These are phyloP conservation scores for Phyllosticta citrichinensis DNA, from an alignment of 2,329 filamentous ascomycete species.

Conservation along the genomic window DNA sequence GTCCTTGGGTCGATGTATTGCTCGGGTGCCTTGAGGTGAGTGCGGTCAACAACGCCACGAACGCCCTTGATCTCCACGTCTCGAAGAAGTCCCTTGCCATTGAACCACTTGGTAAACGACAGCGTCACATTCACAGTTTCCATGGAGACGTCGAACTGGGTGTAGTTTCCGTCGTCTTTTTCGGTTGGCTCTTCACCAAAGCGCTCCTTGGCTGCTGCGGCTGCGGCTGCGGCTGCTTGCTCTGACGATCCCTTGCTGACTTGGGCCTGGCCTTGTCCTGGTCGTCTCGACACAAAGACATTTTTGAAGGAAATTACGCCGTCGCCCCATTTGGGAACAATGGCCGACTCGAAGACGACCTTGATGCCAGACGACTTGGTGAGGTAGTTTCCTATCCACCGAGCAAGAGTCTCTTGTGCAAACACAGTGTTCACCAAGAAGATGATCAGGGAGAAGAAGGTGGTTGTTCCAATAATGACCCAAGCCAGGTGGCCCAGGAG, in stretches of 20 bases:
- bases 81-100: constrained; percentile 80
- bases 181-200: constrained; percentile 36
- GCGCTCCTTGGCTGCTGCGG: constrained; percentile 50
- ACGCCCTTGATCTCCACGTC: constrained; percentile 94
- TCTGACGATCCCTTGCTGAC: constrained; percentile 88
- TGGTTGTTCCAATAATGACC: constrained; percentile 94
- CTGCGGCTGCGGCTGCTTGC: constrained; percentile 74
- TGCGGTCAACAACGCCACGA: constrained; percentile 83
- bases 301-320: constrained; percentile 95
- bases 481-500: constrained; percentile 87
- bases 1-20: constrained; percentile 70
- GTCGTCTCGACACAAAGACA: constrained; percentile 86
- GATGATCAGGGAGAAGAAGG: constrained; percentile 88
- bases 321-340: constrained; percentile 90
- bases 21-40: constrained; percentile 62
- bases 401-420: constrained; percentile 89
- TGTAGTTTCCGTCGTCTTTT: constrained; percentile 90
- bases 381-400: constrained; percentile 90
- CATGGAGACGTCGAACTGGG: constrained; percentile 91
- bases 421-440: constrained; percentile 92
- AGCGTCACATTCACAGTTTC: constrained; percentile 92
- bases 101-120: constrained; percentile 99
- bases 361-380: constrained; percentile 88
- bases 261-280: constrained; percentile 68
- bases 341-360: constrained; percentile 93